Evolutionary conservation across 495 filamentous ascomycete species (phyloP), one percentile per base, ranked within the genome.

Genomic region (Bombardia bombarda): DNA sequence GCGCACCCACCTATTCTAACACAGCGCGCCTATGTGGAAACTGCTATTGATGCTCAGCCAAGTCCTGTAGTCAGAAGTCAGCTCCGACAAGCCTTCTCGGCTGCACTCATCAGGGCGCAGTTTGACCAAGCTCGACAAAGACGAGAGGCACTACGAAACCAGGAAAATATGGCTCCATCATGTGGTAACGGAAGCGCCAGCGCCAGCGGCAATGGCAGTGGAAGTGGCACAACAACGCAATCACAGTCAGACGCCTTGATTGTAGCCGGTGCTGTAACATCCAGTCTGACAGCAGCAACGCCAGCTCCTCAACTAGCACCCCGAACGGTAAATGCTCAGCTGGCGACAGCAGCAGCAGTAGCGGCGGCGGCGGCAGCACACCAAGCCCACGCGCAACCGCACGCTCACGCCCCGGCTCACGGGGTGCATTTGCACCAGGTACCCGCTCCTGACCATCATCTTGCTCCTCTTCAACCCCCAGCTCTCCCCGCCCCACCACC

Each of bases 1-100:
- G 49, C 52, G 2, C 64, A 73, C 41, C 72, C 72, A 3, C 57
- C 57, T 7, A 68, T 77, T 28, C 53, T 73, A 7, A 50, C 53
- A 0, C 61, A 62, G 33, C 64, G 66, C 14, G 41, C 39, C 18
- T 60, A 66, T 43, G 57, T 73, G 4, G 63, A 68, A 45, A 42
- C 55, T 1, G 58, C 60, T 7, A 72, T 74, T 23, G 66, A 69
- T 43, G 57, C 62, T 13, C 63, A 67, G 35, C 46, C 61, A 1
- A 68, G 63, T 41, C 56, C 63, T 0, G 50, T 69, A 6, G 33
- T 58, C 3, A 54, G 70, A 25, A 59, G 64, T 14, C 61, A 67
- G 32, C 55, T 75, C 12, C 60, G 66, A 18, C 63, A 65, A 42
- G 63, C 66, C 9, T 66, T 70, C 19, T 56, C 58, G 8, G 52